A percentile compares a stretch with the other conserved stretches of the same genome.
Conservation (phyloP, 1,284 basidiomycete species). For the Fomitopsis schrenkii region DNA sequence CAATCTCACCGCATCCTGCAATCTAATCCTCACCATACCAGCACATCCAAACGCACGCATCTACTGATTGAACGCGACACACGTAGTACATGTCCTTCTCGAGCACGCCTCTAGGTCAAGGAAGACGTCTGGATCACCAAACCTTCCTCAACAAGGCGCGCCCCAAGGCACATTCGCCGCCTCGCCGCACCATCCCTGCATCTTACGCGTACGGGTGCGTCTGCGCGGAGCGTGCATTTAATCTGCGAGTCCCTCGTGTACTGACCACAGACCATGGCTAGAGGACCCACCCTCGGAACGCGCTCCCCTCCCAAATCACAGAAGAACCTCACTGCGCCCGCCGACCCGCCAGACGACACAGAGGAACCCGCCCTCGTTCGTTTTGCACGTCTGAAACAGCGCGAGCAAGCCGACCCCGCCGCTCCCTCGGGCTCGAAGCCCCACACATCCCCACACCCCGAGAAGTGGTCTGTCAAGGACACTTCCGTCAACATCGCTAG, state of each 20-base stretch:
- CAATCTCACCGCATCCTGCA: neutral
- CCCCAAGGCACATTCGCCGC: constrained; percentile 28
- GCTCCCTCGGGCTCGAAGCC: constrained; percentile 11
- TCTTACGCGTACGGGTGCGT: constrained; percentile 70
- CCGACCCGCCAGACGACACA: constrained; percentile 28
- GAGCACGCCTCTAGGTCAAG: constrained; percentile 75
- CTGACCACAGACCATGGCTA: constrained; percentile 22
- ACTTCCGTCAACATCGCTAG: constrained; percentile 82
- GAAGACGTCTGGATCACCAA: constrained; percentile 76
- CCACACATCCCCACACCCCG: constrained; percentile 48
- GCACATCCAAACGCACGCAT: constrained; percentile 4
- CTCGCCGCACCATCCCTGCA: constrained; percentile 39
- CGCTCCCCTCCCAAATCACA: constrained; percentile 56
- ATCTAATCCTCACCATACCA: neutral
- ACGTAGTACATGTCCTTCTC: constrained; percentile 74
- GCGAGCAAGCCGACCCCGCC: constrained; percentile 34
- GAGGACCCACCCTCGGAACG: constrained; percentile 52
- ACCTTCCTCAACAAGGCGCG: constrained; percentile 65
- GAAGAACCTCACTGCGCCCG: constrained; percentile 15
- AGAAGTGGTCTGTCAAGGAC: constrained; percentile 69
- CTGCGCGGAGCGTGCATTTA: constrained; percentile 9
- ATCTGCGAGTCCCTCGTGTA: constrained; percentile 11
- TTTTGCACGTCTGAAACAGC: constrained; percentile 51
- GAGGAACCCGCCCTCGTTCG: constrained; percentile 46
- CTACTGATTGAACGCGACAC: constrained; percentile 8